Percentiles rank a stretch among this genome's conserved stretches.
These are phyloP conservation scores for Talaromyces marneffei DNA, from an alignment of 2,329 filamentous ascomycete genomes.

Conservation along the genomic window DNA sequence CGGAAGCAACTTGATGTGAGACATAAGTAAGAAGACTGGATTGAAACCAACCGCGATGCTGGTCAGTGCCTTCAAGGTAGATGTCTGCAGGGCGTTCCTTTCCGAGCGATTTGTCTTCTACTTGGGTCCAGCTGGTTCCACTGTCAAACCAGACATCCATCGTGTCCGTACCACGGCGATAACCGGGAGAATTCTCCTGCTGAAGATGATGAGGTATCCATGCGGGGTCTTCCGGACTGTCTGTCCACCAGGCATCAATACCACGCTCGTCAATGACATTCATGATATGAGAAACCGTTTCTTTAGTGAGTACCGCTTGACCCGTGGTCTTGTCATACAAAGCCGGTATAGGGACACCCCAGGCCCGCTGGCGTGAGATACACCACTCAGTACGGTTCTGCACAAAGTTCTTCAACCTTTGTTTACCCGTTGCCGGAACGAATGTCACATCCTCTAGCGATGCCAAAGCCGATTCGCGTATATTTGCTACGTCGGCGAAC, in stretches of 20 bases:
- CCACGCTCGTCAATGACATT: slow-evolving; percentile 68
- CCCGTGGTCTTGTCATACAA: slow-evolving; percentile 66
- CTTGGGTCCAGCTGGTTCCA: slow-evolving; percentile 78
- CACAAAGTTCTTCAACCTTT: slow-evolving; percentile 77
- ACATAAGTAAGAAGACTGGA: slow-evolving; percentile 86
- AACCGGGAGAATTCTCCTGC: slow-evolving; percentile 42
- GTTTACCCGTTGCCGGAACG: slow-evolving; percentile 66
- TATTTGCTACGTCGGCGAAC: slow-evolving; percentile 86
- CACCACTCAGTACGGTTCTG: slow-evolving; percentile 92
- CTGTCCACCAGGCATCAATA: slow-evolving; percentile 93
- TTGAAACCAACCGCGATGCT: slow-evolving; percentile 98
- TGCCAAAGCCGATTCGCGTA: slow-evolving; percentile 67
- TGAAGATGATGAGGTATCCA: slow-evolving; percentile 68
- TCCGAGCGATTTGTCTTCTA: slow-evolving; percentile 31
- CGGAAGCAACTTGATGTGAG: slow-evolving; percentile 47
- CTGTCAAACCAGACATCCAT: slow-evolving; percentile 99
- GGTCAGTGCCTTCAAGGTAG: slow-evolving; percentile 90
- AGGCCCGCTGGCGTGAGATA: slow-evolving; percentile 89
- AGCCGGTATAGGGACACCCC: slow-evolving; percentile 94
- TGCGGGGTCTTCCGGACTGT: slow-evolving; percentile 63
- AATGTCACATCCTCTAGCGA: slow-evolving; percentile 70
- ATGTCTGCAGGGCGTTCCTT: slow-evolving; percentile 59
- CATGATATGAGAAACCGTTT: slow-evolving; percentile 80
- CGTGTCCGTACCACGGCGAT: slow-evolving; percentile 77
- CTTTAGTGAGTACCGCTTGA: slow-evolving; percentile 69